These are phyloP conservation scores for Cordyceps cicadae DNA, from an alignment of 2,329 filamentous ascomycete genomes.

Conservation along the genomic window DNA sequence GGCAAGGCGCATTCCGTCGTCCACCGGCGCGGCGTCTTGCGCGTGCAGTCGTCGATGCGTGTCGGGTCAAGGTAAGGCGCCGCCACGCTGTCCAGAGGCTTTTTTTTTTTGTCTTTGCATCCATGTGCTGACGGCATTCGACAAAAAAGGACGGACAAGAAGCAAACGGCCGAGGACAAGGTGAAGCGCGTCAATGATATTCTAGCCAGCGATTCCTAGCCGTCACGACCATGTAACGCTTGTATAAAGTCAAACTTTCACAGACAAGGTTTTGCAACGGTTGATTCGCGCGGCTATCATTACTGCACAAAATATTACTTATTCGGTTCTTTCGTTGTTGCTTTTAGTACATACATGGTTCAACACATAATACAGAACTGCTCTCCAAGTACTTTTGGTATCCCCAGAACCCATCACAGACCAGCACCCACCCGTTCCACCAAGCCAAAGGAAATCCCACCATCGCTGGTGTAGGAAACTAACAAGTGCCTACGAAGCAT, in stretches of 20 bases:
- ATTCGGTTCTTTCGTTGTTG: background rate
- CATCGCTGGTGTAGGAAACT: background rate
- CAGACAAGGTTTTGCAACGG: background rate
- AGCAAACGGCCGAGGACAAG: slow-evolving; percentile 73
- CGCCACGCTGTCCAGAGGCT: background rate
- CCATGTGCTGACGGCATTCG: background rate
- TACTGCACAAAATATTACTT: background rate
- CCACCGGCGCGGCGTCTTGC: slow-evolving; percentile 65
- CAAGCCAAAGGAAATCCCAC: background rate
- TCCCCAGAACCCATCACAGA: background rate
- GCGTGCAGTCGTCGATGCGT: slow-evolving; percentile 84
- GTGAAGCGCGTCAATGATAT: slow-evolving; percentile 53
- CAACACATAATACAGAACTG: background rate
- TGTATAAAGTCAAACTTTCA: background rate
- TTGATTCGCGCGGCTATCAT: too few relatives aligned
- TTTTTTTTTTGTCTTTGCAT: background rate
- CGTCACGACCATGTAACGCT: background rate
- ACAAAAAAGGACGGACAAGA: slow-evolving; percentile 76
- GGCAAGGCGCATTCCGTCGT: slow-evolving; percentile 78
- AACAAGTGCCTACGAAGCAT: background rate
- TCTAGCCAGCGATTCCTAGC: slow-evolving; percentile 25
- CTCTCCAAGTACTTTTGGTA: slow-evolving; percentile 2
- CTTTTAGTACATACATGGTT: slow-evolving; percentile 2
- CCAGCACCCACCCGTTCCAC: background rate
- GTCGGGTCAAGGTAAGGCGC: slow-evolving; percentile 62